A percentile compares a stretch with the other conserved stretches of the same genome.
Evolutionary conservation across 331 rosid species (phyloP).

Genomic region (Cydonia oblonga): DNA sequence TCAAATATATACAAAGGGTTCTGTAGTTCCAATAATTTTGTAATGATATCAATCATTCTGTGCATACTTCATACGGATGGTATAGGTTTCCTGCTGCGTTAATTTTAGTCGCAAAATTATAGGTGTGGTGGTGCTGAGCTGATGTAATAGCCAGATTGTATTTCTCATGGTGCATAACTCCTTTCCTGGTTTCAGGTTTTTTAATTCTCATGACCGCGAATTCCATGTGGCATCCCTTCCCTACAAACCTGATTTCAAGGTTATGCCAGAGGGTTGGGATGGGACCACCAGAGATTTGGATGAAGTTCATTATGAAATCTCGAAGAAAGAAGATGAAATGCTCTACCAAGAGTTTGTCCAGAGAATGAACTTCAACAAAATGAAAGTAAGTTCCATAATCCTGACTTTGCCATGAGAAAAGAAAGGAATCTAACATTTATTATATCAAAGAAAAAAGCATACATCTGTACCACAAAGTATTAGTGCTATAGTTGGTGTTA

Average conservation of each 20-base stretch:
- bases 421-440: neutral
- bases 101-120: neutral
- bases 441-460: neutral
- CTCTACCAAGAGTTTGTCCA: conserved; percentile 71
- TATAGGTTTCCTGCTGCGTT: neutral
- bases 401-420: neutral
- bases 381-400: conserved; percentile 52
- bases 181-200: conserved; percentile 51
- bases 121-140: neutral
- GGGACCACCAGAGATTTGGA: conserved; percentile 84
- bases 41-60: neutral
- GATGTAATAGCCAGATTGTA: neutral
- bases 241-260: conserved; percentile 90
- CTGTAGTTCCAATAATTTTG: neutral
- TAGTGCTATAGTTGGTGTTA: neutral
- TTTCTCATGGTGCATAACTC: neutral
- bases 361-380: conserved; percentile 78
- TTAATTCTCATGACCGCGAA: conserved; percentile 80
- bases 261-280: conserved; percentile 99
- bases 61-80: neutral
- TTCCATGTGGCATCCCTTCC: conserved; percentile 94
- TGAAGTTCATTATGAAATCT: conserved; percentile 89
- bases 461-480: neutral
- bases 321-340: conserved; percentile 83
- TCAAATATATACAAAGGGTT: neutral